A percentile compares a stretch with the other conserved stretches of the same genome.
These are phyloP conservation scores for Xylaria nigripes DNA, from an alignment of 495 filamentous ascomycete genomes.

Conservation along the genomic window DNA sequence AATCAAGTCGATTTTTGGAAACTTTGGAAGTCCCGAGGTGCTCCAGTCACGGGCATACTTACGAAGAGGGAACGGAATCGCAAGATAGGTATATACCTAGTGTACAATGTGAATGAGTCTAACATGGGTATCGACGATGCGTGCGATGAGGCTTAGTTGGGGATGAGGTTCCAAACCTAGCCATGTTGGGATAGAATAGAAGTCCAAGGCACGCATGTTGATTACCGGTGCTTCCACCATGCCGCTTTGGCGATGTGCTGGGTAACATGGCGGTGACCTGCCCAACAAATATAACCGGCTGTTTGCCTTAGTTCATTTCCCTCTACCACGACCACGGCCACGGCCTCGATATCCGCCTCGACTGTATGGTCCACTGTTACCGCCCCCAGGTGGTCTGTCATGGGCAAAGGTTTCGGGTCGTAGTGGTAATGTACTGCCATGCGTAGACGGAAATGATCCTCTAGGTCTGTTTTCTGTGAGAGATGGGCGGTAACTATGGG, in stretches of 20 bases:
- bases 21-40: too few relatives aligned
- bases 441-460: slow-evolving; percentile 12
- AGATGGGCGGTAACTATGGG: slow-evolving; percentile 21
- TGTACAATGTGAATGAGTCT: too few relatives aligned
- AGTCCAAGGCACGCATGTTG: too few relatives aligned
- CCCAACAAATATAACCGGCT: neutral
- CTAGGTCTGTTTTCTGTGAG: neutral
- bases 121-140: too few relatives aligned
- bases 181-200: too few relatives aligned
- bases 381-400: slow-evolving; percentile 1
- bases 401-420: slow-evolving; percentile 12
- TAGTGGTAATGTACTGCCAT: slow-evolving; percentile 15
- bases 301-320: neutral
- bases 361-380: slow-evolving; percentile 2
- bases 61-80: too few relatives aligned
- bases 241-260: neutral
- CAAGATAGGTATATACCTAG: too few relatives aligned
- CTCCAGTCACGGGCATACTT: too few relatives aligned
- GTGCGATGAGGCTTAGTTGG: too few relatives aligned
- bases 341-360: slow-evolving; percentile 15
- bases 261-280: neutral
- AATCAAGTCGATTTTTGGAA: too few relatives aligned
- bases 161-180: too few relatives aligned
- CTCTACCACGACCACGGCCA: slow-evolving; percentile 21
- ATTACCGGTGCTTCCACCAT: too few relatives aligned